Percentiles rank a stretch among this genome's conserved stretches.
Conservation (phyloP, 2,329 filamentous ascomycete genomes). For the Hymenotorrendiella dingleyae region DNA sequence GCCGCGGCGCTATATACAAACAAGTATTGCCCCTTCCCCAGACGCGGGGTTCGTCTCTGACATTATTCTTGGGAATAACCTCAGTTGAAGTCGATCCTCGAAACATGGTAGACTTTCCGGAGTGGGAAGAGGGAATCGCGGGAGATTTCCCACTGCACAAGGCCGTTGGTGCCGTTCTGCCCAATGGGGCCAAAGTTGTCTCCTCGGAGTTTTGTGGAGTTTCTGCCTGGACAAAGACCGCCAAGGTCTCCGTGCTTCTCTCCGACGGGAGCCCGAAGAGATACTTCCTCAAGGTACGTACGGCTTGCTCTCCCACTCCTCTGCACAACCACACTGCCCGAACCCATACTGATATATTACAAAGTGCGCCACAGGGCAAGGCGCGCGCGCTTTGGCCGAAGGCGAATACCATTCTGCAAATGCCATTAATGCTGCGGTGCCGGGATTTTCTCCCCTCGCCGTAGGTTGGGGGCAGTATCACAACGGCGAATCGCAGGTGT, state of each 20-base stretch:
- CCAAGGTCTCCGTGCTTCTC: not conserved
- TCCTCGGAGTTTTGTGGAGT: not conserved
- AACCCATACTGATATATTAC: not conserved
- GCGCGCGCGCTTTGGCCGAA: not conserved
- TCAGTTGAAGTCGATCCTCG: too few species aligned
- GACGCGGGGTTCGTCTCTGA: too few species aligned
- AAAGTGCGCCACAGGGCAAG: not conserved
- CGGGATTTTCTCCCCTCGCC: slow-evolving; percentile 1
- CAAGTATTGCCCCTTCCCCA: too few species aligned
- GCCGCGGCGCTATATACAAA: too few species aligned
- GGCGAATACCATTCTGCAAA: slow-evolving; percentile 4
- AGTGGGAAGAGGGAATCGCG: too few species aligned
- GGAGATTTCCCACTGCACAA: too few species aligned
- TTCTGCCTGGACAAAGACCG: not conserved
- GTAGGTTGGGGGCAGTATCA: slow-evolving; percentile 5
- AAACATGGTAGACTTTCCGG: too few species aligned
- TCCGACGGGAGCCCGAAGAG: not conserved
- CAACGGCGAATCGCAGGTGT: not conserved
- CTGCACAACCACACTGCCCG: not conserved
- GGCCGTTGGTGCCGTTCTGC: too few species aligned
- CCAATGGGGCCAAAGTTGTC: not conserved
- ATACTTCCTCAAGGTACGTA: not conserved
- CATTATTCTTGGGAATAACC: too few species aligned
- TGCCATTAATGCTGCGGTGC: slow-evolving; percentile 1
- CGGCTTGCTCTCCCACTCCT: not conserved